These are phyloP conservation scores for Colletotrichum coccodes DNA, from an alignment of 2,329 filamentous ascomycete genomes.

Conservation along the genomic window DNA sequence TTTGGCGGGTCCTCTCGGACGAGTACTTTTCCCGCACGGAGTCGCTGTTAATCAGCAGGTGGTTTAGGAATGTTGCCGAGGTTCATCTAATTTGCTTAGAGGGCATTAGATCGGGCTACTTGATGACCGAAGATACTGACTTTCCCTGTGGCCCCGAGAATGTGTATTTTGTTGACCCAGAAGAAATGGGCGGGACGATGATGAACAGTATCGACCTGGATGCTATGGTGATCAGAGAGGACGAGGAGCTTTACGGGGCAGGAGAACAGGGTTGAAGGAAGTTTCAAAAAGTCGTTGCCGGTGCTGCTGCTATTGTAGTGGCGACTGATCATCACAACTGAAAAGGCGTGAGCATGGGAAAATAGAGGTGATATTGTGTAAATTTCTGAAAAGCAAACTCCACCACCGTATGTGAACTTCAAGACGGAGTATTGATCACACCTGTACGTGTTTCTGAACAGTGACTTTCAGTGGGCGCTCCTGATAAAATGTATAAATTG, in stretches of 20 bases:
- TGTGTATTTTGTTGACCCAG: neutral
- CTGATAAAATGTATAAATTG: neutral
- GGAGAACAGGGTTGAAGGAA: neutral
- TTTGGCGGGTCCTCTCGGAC: neutral
- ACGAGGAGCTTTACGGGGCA: neutral
- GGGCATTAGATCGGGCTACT: neutral
- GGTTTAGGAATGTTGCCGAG: neutral
- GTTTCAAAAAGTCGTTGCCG: neutral
- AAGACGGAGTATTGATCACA: too few species aligned
- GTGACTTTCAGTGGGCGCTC: too few species aligned
- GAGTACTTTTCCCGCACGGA: neutral
- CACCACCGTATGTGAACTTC: too few species aligned
- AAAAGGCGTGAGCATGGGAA: too few species aligned
- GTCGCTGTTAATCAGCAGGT: neutral
- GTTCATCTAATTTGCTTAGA: neutral
- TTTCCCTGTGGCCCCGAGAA: conserved; percentile 1
- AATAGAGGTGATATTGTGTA: too few species aligned
- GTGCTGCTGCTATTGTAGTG: neutral
- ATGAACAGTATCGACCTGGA: conserved; percentile 9
- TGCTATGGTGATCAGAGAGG: neutral
- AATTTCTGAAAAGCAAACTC: too few species aligned
- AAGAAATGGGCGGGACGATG: neutral
- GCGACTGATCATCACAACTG: neutral
- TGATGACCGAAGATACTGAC: neutral
- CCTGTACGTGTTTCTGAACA: too few species aligned